A percentile compares a stretch with the other conserved stretches of the same genome.
Evolutionary conservation across 345 rosid genomes (phyloP).

Genomic region (Erucastrum elatum): DNA sequence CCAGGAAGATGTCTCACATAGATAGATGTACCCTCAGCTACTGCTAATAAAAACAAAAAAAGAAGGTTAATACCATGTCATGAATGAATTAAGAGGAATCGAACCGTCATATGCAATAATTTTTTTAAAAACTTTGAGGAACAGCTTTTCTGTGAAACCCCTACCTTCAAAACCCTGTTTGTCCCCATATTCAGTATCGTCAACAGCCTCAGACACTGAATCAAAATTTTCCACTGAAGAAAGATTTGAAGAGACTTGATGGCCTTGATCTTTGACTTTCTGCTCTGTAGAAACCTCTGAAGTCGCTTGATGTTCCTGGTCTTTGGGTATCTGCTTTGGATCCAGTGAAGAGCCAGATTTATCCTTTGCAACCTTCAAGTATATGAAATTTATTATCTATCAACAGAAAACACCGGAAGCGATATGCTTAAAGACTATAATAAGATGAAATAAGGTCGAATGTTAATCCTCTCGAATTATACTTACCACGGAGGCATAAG

Average conservation of each 20-base stretch:
- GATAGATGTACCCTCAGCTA: slow-evolving; percentile 76
- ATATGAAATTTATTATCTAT: not conserved
- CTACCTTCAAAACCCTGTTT: slow-evolving; percentile 55
- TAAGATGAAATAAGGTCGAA: not conserved
- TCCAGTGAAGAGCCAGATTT: not conserved
- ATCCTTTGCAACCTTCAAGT: slow-evolving; percentile 26
- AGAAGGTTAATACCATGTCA: not conserved
- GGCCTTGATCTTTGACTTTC: slow-evolving; percentile 12
- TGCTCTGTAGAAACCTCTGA: slow-evolving; percentile 6
- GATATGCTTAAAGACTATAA: not conserved
- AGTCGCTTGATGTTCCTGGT: slow-evolving; percentile 13
- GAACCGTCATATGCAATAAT: not conserved
- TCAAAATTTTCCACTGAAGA: slow-evolving; percentile 25
- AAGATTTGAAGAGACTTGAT: slow-evolving; percentile 16
- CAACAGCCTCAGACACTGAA: slow-evolving; percentile 11
- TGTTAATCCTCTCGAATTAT: not conserved
- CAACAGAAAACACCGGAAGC: not conserved
- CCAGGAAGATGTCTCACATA: slow-evolving; percentile 78
- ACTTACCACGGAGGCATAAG: slow-evolving; percentile 37
- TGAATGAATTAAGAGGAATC: slow-evolving; percentile 12
- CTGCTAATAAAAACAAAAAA: slow-evolving; percentile 6
- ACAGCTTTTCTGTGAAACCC: not conserved
- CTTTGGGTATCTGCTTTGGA: slow-evolving; percentile 22
- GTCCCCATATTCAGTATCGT: slow-evolving; percentile 54
- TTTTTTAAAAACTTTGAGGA: not conserved